Evolutionary conservation across 139 green algal genomes (phyloP).

Genomic region (Gonium pectorale): DNA sequence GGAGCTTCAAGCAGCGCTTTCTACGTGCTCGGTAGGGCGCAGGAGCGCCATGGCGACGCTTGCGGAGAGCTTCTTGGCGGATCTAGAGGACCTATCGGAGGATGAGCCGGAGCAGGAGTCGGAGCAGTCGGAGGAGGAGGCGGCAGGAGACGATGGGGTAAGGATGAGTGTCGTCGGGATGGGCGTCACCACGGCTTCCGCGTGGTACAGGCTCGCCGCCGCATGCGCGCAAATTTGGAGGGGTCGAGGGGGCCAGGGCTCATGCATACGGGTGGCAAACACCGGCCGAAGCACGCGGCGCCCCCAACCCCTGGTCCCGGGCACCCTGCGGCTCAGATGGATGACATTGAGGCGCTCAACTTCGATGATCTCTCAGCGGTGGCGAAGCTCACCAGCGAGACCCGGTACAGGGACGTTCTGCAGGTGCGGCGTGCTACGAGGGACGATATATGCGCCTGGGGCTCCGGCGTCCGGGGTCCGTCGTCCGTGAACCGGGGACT

Average conservation of each 20-base stretch:
- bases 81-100: slow-evolving; percentile 96
- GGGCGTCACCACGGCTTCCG: too few relatives aligned
- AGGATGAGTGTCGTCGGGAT: too few relatives aligned
- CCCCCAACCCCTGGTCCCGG: too few relatives aligned
- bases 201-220: neutral
- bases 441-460: too few relatives aligned
- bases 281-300: too few relatives aligned
- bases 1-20: too few relatives aligned
- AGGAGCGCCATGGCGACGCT: slow-evolving; percentile 63
- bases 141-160: slow-evolving; percentile 48
- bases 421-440: too few relatives aligned
- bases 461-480: too few relatives aligned
- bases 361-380: slow-evolving; percentile 81
- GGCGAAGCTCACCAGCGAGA: slow-evolving; percentile 71
- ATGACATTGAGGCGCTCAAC: slow-evolving; percentile 77
- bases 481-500: too few relatives aligned
- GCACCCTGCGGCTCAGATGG: too few relatives aligned
- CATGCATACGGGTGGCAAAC: too few relatives aligned
- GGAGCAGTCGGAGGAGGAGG: slow-evolving; percentile 56
- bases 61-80: slow-evolving; percentile 94
- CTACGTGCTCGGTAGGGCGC: too few relatives aligned
- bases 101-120: slow-evolving; percentile 76
- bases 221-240: slow-evolving; percentile 40
- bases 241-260: neutral
- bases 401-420: slow-evolving; percentile 65